A percentile compares a stretch with the other conserved stretches of the same genome.
Evolutionary conservation across 768 basidiomycete species (phyloP).

Genomic region (Trametes sanguinea): DNA sequence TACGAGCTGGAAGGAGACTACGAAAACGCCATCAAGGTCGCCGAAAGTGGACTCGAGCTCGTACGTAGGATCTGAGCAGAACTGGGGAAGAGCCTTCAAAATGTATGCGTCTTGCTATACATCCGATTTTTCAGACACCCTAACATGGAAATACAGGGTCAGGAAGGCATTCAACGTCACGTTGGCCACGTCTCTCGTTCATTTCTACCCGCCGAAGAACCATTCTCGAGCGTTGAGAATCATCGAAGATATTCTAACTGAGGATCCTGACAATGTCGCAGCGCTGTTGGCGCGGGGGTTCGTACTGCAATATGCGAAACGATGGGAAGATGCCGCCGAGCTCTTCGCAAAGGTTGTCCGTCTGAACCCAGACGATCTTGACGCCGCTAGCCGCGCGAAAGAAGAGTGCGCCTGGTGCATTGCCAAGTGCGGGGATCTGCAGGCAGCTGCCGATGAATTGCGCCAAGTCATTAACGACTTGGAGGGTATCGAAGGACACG

Average conservation of each 20-base stretch:
- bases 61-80: constrained; percentile 53
- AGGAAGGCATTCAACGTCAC: constrained; percentile 68
- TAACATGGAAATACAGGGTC: constrained; percentile 43
- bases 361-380: constrained; percentile 46
- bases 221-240: constrained; percentile 76
- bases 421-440: constrained; percentile 51
- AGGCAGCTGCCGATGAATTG: constrained; percentile 50
- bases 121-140: neutral
- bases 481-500: constrained; percentile 46
- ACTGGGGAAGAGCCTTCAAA: constrained; percentile 55
- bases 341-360: constrained; percentile 62
- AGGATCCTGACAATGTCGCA: constrained; percentile 60
- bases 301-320: constrained; percentile 60
- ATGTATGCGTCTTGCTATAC: constrained; percentile 40
- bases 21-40: constrained; percentile 65
- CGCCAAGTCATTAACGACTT: constrained; percentile 48
- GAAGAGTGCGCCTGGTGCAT: constrained; percentile 90
- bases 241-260: constrained; percentile 67
- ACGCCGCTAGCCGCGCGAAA: constrained; percentile 58
- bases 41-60: constrained; percentile 69
- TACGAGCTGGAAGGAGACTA: constrained; percentile 75
- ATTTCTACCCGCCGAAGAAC: constrained; percentile 88
- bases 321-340: constrained; percentile 68
- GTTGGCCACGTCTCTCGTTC: constrained; percentile 76
- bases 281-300: constrained; percentile 78